Base-by-base conservation (phyloP, 768 basidiomycete species). In the Cantharellus cinnabarinus region DNA sequence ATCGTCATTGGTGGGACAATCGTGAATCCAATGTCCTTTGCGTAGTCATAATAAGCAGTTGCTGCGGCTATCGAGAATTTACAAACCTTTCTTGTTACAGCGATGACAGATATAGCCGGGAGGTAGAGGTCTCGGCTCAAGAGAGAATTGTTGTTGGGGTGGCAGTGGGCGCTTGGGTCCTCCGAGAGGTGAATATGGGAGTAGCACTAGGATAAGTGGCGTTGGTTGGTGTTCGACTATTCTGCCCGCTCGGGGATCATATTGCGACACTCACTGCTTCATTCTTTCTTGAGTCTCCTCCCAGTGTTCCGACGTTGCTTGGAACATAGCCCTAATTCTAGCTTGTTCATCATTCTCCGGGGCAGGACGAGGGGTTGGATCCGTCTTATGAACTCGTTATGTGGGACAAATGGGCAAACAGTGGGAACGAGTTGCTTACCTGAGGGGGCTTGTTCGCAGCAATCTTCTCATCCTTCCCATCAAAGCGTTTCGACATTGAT, bases 241-340 rank as follows among this genome's bases (percentile, higher is more conserved):
- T 10, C 35, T 54, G 38, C 52, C 10, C 29, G 10, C 44, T 10
- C 10, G 35, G 35, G 38, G 52, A 37, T 37, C 7, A 50, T 37
- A 35, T 29, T 20, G 75, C 74, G 73, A 80, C 75, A 91, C 93
- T 76, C 76, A 99, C 95, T 89, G 83, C 69, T 91, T 85, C 93
- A 99, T 97, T 78, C 94, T 90, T 77, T 97, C 91, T 74, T 97
- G 90, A 68, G 91, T 85, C 78, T 93, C 87, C 75, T 95, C 86
- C 95, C 94, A 99, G 71, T 91, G 88, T 63, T 87, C 82, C 44
- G 82, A 82, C 71, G 90, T 87, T 61, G 86, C 86, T 70, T 88
- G 84, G 70, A 98, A 93, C 88, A 99, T 95, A 65, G 93, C 93
- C n/a, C 84, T 85, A 77, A 99, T 87, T 41, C 89, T 85, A n/a